A percentile compares a stretch with the other conserved stretches of the same genome.
Evolutionary conservation across 768 basidiomycete genomes (phyloP).

Genomic region (Trametopsis cervina): DNA sequence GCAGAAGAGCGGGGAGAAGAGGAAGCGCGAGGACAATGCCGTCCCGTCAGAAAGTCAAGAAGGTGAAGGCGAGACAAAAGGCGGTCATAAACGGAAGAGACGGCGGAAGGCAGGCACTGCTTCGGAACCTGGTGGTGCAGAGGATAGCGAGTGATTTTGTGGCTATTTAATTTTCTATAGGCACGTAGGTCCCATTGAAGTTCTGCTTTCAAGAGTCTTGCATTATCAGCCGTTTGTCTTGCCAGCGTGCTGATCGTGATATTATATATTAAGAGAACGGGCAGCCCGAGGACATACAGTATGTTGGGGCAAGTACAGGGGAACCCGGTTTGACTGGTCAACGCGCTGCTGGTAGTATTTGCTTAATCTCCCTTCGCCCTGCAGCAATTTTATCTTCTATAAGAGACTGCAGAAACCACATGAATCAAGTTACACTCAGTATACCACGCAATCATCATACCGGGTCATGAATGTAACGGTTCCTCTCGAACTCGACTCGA

Average conservation of each 20-base stretch:
- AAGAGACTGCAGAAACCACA: constrained; percentile 30
- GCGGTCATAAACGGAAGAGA: constrained; percentile 23
- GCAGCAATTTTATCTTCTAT: constrained; percentile 57
- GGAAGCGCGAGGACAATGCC: constrained; percentile 21
- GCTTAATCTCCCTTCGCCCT: constrained; percentile 52
- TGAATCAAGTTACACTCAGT: background rate
- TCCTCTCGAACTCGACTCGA: constrained; percentile 63
- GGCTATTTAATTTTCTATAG: too few relatives aligned
- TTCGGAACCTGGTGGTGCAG: background rate
- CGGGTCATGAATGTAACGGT: constrained; percentile 46
- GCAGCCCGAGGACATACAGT: too few relatives aligned
- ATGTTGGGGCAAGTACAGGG: too few relatives aligned
- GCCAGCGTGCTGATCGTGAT: too few relatives aligned
- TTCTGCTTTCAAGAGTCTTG: too few relatives aligned
- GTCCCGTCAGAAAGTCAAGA: constrained; percentile 6
- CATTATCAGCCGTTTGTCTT: too few relatives aligned
- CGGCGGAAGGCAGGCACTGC: constrained; percentile 13
- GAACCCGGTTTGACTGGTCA: too few relatives aligned
- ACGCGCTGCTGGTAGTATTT: constrained; percentile 39
- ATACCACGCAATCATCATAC: constrained; percentile 28
- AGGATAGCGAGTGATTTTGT: background rate
- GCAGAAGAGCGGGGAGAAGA: constrained; percentile 19
- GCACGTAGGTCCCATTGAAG: too few relatives aligned
- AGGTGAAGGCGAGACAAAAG: constrained; percentile 6
- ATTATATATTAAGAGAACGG: too few relatives aligned